Base-by-base conservation (phyloP, 1,139 yeast species). In the Candida glucosophila region DNA sequence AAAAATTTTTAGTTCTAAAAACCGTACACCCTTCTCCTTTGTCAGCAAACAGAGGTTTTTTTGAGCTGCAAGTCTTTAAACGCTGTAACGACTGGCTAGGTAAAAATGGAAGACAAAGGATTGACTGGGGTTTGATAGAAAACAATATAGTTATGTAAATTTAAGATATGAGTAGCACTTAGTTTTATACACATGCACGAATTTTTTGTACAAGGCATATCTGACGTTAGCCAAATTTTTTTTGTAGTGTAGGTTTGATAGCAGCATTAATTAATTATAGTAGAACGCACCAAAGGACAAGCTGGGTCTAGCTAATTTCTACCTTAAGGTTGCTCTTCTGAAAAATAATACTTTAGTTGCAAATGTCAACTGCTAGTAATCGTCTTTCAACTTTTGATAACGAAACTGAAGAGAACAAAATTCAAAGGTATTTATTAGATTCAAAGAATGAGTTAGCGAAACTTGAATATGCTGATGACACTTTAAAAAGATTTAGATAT, bases 11-110 rank as follows among this genome's bases (percentile, higher is more conserved):
- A 28, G 73, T 83, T 0, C 54, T 90, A 23, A 67, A 67, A 34
- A 67, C 88, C 1, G 97, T 85, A 1, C 99, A 92, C 52, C 99
- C 99, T 1, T 81, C 94, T 20, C 98, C 99, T 1, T 57, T 90
- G 29, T 80, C 94, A 36, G 98, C 98, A 0, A 64, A 75, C 15
- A 61, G 94, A 28, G 93, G 93, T 0, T 86, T 81, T 45, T 85
- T 85, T 41, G 72, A 73, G 5, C 76, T 80, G 48, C 55, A 60
- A 17, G 94, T 83, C 39, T 86, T 85, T 49, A 58, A 51, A 26
- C 64, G 66, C 42, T 77, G 90, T 25, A 86, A 86, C 44, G 71
- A 70, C 8, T 86, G 94, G 93, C 58, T 86, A 9, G 55, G 55
- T 12, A 43, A 46, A 11, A 62, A 66, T 23, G 69, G 72, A 0